These are phyloP conservation scores for Solanum clarkiae DNA, from an alignment of 257 asterid genomes.

Conservation along the genomic window DNA sequence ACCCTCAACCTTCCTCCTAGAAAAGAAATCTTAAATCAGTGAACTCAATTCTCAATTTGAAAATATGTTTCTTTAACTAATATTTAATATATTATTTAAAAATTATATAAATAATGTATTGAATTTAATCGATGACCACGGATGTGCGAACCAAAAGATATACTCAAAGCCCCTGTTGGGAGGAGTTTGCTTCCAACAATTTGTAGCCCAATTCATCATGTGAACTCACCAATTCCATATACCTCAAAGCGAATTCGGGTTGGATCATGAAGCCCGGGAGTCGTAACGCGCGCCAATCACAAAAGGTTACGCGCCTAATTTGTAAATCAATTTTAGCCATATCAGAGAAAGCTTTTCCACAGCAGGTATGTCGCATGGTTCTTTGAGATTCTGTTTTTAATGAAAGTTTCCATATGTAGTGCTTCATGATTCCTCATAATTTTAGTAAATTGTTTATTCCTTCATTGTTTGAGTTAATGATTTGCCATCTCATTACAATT, in stretches of 20 bases:
- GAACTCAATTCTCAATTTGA: no score
- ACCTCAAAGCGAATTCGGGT: neutral
- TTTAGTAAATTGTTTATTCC: neutral
- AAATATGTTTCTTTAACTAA: no score
- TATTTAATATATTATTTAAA: no score
- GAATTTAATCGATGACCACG: no score
- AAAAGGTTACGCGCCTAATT: no score
- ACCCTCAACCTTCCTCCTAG: no score
- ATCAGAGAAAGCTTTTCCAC: neutral
- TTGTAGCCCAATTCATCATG: neutral
- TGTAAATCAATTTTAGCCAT: neutral
- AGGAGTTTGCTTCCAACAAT: no score
- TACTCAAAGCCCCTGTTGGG: no score
- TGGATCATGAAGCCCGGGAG: neutral
- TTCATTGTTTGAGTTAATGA: neutral
- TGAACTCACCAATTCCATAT: neutral
- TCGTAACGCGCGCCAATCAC: neutral
- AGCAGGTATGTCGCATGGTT: neutral
- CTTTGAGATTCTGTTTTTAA: neutral
- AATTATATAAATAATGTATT: no score
- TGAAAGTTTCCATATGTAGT: neutral
- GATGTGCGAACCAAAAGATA: no score
- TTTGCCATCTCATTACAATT: neutral
- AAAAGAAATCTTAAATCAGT: no score
- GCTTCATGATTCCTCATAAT: neutral